Evolutionary conservation across 192 early-diverging fungal genomes (phyloP).

Genomic region (Cetraspora pellucida): DNA sequence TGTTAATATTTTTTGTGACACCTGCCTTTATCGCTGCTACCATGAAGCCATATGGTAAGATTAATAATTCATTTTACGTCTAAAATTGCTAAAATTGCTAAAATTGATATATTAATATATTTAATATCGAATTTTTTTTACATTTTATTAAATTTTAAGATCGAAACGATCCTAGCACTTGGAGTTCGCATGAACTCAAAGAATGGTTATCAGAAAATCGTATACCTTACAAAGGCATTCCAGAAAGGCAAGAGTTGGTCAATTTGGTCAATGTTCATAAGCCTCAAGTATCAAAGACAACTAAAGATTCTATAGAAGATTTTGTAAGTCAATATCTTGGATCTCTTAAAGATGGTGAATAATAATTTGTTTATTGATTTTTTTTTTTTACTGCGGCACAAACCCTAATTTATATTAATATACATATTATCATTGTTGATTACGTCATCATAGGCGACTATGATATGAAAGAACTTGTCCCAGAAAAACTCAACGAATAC

Average conservation of each 20-base stretch:
- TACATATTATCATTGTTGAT: too few relatives aligned
- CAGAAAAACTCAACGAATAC: not conserved
- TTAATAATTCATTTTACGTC: too few relatives aligned
- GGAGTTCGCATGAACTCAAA: conserved; percentile 20
- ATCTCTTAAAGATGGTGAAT: conserved; percentile 4
- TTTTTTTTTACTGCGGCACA: too few relatives aligned
- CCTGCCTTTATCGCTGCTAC: too few relatives aligned
- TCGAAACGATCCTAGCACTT: conserved; percentile 2
- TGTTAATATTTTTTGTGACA: too few relatives aligned
- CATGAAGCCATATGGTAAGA: too few relatives aligned
- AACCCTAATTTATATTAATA: too few relatives aligned
- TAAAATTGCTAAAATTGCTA: too few relatives aligned
- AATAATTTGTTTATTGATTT: not conserved
- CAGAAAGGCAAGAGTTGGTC: conserved; percentile 19
- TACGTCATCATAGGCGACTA: not conserved
- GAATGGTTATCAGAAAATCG: conserved; percentile 29
- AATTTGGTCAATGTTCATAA: not conserved
- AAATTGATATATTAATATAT: too few relatives aligned
- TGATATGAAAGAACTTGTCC: not conserved
- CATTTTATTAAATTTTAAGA: not conserved
- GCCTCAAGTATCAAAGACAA: not conserved
- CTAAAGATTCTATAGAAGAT: not conserved
- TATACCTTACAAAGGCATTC: conserved; percentile 4
- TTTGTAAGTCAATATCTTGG: not conserved
- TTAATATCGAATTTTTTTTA: too few relatives aligned